Percentiles rank a stretch among this genome's conserved stretches.
phyloP scores from a whole-genome alignment of 1,284 basidiomycete genomes.

The Puccinia brachypodii region DNA sequence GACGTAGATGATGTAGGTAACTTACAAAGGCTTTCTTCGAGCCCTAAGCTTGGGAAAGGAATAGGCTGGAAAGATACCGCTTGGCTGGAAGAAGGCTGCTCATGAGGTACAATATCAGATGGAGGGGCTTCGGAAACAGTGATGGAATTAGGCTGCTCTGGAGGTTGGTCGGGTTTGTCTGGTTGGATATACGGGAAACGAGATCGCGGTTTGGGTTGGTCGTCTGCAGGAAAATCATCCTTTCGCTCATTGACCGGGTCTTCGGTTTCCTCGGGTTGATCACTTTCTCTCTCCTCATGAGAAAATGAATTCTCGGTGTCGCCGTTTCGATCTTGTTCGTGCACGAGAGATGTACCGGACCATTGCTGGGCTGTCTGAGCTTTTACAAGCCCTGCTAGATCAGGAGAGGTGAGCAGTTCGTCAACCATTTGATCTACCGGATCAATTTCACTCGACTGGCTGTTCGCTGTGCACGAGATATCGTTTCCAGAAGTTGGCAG shows the following conservation, averaged over 20 bases:
- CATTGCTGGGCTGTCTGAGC: background rate
- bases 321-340: background rate
- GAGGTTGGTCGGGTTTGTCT: background rate
- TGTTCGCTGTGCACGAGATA: background rate
- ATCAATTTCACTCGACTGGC: conserved; percentile 29
- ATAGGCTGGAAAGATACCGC: conserved; percentile 18
- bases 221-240: background rate
- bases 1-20: background rate
- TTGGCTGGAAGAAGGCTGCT: background rate
- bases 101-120: background rate
- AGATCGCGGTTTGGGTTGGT: background rate
- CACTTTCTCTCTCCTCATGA: background rate
- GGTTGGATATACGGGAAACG: conserved; percentile 34
- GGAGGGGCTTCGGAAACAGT: background rate
- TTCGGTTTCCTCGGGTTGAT: background rate
- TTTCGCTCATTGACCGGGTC: background rate
- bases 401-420: conserved; percentile 36
- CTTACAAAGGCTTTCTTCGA: conserved; percentile 39
- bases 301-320: background rate
- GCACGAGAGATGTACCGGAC: background rate
- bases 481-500: background rate
- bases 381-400: conserved; percentile 36
- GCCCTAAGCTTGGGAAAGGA: conserved; percentile 22
- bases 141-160: background rate
- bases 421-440: conserved; percentile 46